Evolutionary conservation across 345 rosid species (phyloP).

Genomic region (Boechera retrofracta): DNA sequence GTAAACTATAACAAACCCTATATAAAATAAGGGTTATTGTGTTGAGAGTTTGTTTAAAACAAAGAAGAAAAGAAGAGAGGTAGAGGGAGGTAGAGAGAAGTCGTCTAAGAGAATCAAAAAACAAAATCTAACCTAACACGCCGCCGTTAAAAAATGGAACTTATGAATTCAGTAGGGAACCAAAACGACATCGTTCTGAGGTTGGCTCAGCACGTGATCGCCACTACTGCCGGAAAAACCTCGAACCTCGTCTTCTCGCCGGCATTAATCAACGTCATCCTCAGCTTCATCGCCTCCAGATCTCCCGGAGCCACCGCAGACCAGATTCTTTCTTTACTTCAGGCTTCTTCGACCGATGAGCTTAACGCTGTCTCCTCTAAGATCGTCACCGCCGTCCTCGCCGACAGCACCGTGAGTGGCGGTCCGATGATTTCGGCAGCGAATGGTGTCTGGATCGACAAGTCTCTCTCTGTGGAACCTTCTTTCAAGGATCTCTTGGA

Average conservation of each 20-base stretch:
- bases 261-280: conserved; percentile 62
- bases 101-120: background rate
- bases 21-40: too few species aligned
- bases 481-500: conserved; percentile 63
- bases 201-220: conserved; percentile 53
- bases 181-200: conserved; percentile 63
- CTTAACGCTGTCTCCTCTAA: conserved; percentile 63
- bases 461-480: conserved; percentile 54
- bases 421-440: conserved; percentile 65
- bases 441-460: conserved; percentile 69
- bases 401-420: conserved; percentile 64
- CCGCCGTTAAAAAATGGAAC: background rate
- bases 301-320: conserved; percentile 52
- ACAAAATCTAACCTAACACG: too few species aligned
- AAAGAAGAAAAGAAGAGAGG: too few species aligned
- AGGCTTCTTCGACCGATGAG: conserved; percentile 58
- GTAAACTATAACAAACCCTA: too few species aligned
- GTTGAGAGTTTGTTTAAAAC: too few species aligned
- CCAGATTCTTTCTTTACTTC: conserved; percentile 70
- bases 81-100: background rate
- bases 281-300: conserved; percentile 67
- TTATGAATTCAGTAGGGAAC: conserved; percentile 36
- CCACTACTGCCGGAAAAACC: conserved; percentile 47
- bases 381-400: conserved; percentile 57
- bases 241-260: conserved; percentile 72